phyloP scores from a whole-genome alignment of 805 yeast species.

The Nakazawaea anatomiae region DNA sequence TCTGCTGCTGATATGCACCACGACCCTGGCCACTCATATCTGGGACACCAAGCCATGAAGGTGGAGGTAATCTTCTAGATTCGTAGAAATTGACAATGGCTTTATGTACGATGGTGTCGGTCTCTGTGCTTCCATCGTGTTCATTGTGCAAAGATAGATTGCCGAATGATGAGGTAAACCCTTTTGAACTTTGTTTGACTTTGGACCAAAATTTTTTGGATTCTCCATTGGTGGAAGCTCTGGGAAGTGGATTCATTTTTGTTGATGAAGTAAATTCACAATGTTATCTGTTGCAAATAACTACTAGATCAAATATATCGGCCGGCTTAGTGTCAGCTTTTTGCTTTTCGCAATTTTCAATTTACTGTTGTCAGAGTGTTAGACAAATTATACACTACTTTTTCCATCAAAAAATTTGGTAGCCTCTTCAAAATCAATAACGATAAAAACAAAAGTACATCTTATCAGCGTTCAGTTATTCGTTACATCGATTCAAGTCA shows the following conservation, averaged over 20 bases:
- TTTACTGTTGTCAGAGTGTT: too few relatives aligned
- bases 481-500: too few relatives aligned
- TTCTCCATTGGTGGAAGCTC: slow-evolving; percentile 7
- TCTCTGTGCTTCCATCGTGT: slow-evolving; percentile 26
- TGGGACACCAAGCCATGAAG: slow-evolving; percentile 23
- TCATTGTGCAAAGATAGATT: slow-evolving; percentile 26
- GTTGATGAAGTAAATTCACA: neutral
- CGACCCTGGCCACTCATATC: neutral
- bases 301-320: too few relatives aligned
- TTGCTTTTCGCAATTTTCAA: too few relatives aligned
- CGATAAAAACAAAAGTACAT: too few relatives aligned
- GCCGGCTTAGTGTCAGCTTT: too few relatives aligned
- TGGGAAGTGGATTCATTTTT: slow-evolving; percentile 5
- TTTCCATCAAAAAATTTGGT: too few relatives aligned
- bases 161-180: slow-evolving; percentile 18
- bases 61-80: slow-evolving; percentile 16
- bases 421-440: too few relatives aligned
- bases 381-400: too few relatives aligned
- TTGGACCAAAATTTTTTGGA: slow-evolving; percentile 13
- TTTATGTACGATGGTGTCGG: slow-evolving; percentile 26
- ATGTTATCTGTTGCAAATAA: too few relatives aligned
- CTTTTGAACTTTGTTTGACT: slow-evolving; percentile 13
- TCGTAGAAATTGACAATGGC: slow-evolving; percentile 23
- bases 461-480: too few relatives aligned
- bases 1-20: neutral